A percentile compares a stretch with the other conserved stretches of the same genome.
phyloP scores from a whole-genome alignment of 1,284 basidiomycete genomes.

The Fistulinella cinereoalba region DNA sequence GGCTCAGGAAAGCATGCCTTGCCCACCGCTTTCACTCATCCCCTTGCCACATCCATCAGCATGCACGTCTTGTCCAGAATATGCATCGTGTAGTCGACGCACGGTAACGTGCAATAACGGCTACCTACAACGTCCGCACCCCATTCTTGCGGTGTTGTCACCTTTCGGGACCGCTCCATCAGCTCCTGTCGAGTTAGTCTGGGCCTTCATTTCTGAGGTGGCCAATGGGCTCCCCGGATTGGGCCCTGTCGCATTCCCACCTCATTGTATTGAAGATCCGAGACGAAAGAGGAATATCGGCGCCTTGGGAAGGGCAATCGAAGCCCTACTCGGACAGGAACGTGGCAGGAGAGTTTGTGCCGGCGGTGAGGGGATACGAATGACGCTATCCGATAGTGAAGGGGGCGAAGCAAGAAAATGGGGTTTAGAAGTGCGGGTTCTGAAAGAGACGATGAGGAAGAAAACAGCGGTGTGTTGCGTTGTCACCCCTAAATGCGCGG shows the following conservation, averaged over 20 bases:
- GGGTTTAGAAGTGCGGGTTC: slow-evolving; percentile 60
- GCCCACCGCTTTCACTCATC: slow-evolving; percentile 52
- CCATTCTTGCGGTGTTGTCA: slow-evolving; percentile 46
- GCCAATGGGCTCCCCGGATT: slow-evolving; percentile 77
- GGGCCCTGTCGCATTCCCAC: slow-evolving; percentile 77
- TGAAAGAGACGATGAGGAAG: slow-evolving; percentile 54
- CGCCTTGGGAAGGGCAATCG: slow-evolving; percentile 71
- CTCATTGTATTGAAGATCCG: slow-evolving; percentile 81
- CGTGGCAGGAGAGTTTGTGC: slow-evolving; percentile 71
- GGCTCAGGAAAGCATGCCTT: slow-evolving; percentile 40
- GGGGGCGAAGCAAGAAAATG: slow-evolving; percentile 72
- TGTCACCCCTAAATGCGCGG: slow-evolving; percentile 8
- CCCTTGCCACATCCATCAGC: slow-evolving; percentile 60
- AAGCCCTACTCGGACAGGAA: slow-evolving; percentile 63
- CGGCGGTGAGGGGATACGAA: slow-evolving; percentile 41
- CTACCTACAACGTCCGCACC: slow-evolving; percentile 67
- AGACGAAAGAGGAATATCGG: slow-evolving; percentile 77
- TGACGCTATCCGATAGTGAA: slow-evolving; percentile 40
- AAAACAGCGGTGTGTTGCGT: slow-evolving; percentile 50
- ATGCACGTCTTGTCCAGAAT: slow-evolving; percentile 86
- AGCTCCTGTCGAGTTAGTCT: slow-evolving; percentile 41
- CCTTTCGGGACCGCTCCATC: slow-evolving; percentile 40
- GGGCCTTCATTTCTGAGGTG: slow-evolving; percentile 44
- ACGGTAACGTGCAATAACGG: slow-evolving; percentile 71
- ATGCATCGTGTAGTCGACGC: slow-evolving; percentile 70